Evolutionary conservation across 257 asterid species (phyloP), one percentile per base, ranked within the genome.

Genomic region (Fraxinus quadrangulata): DNA sequence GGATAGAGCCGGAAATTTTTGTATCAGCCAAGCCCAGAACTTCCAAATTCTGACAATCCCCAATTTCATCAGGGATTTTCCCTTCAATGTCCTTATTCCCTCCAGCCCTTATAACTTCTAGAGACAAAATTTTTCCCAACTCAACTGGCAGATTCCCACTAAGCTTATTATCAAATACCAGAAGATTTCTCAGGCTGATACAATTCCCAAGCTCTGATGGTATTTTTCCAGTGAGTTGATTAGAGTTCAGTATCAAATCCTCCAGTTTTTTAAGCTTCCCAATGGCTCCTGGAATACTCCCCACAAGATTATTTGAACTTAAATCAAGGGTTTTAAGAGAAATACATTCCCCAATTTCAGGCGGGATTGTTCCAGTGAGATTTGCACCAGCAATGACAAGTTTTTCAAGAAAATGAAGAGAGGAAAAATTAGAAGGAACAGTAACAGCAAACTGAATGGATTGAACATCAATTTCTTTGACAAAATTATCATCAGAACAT

Each of bases 21-120:
- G 97, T 88, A 45, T 88, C 95, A 51, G 97, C 97, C 12, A 91
- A 89, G 31, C 95, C 97, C 72, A 91, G 75, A 9, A 88, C 87
- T 33, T 73, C 81, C 80, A 91, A 73, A 69, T 81, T 88, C 76
- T 36, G n/a, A 78, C 92, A 89, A 70, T 88, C 79, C 11, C 91
- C 90, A 45, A 91, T 47, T 73, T 87, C 95, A 45, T 82, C 85
- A 0, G 95, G 97, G 17, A 91, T 88, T 77, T 84, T 75, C 4
- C 97, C 97, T 9, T 79, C 73, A 63, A 91, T 84, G n/a, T 86
- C 93, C 80, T 86, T 87, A 76, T 91, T 91, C 77, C 97, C 97
- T 21, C 95, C 97, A 11, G 87, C 92, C 73, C 95, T 79, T 26
- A 91, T 47, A 42, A 75, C 80, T 80, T 88, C 91, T 69, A 91